Evolutionary conservation across 805 yeast genomes (phyloP).

Genomic region (Yamadazyma insecticola): DNA sequence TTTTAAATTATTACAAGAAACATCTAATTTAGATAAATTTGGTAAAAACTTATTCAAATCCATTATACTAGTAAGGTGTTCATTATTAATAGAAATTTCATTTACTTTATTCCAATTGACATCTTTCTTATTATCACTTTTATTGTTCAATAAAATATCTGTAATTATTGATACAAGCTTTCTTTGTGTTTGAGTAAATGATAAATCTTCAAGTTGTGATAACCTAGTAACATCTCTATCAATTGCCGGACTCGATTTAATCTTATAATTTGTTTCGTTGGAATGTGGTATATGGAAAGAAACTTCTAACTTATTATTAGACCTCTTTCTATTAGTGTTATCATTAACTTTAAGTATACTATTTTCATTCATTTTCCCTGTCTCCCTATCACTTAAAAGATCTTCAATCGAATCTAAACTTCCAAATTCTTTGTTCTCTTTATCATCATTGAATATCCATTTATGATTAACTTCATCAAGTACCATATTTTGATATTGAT

Average conservation of each 20-base stretch:
- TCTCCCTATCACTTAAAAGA: slow-evolving; percentile 15
- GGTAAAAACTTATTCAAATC: slow-evolving; percentile 45
- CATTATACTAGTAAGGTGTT: slow-evolving; percentile 35
- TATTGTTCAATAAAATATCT: slow-evolving; percentile 23
- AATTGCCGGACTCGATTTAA: slow-evolving; percentile 9
- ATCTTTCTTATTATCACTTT: slow-evolving; percentile 24
- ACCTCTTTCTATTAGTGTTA: slow-evolving; percentile 12
- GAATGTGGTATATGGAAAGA: slow-evolving; percentile 36
- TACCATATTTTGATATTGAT: slow-evolving; percentile 29
- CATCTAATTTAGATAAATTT: slow-evolving; percentile 31
- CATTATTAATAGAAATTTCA: slow-evolving; percentile 30
- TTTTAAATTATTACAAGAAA: slow-evolving; percentile 38
- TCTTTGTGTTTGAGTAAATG: slow-evolving; percentile 45
- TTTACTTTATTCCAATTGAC: slow-evolving; percentile 40
- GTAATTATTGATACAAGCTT: slow-evolving; percentile 44
- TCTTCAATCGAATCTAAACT: slow-evolving; percentile 39
- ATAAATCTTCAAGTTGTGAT: slow-evolving; percentile 39
- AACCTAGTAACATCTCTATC: slow-evolving; percentile 34
- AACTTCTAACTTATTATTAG: no score
- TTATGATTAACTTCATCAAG: slow-evolving; percentile 24
- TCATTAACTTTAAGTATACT: slow-evolving; percentile 2
- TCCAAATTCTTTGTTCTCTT: slow-evolving; percentile 14
- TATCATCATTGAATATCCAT: slow-evolving; percentile 24
- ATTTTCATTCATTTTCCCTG: slow-evolving; percentile 2
- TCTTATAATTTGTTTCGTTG: slow-evolving; percentile 6